These are phyloP conservation scores for Curvularia sp. DNA, from an alignment of 2,329 filamentous ascomycete genomes.

Conservation along the genomic window DNA sequence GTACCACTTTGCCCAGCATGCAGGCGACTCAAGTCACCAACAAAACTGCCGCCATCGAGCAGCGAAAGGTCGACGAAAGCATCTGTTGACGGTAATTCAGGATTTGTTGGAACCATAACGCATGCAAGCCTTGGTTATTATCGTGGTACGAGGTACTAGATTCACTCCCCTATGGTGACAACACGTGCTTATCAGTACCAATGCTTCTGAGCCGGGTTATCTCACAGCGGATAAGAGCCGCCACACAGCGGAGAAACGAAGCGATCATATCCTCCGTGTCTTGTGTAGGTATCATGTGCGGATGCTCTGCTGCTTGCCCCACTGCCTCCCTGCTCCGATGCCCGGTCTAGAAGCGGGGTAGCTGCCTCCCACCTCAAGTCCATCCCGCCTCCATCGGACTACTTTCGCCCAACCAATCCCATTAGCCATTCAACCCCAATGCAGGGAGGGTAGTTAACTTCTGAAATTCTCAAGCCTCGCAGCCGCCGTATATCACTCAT, in stretches of 20 bases:
- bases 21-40: constrained; percentile 36
- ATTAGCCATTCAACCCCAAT: background rate
- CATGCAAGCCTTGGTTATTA: background rate
- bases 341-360: constrained; percentile 16
- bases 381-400: background rate
- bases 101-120: background rate
- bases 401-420: background rate
- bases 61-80: constrained; percentile 37
- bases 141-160: background rate
- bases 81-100: constrained; percentile 23
- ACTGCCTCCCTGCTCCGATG: background rate
- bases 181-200: background rate
- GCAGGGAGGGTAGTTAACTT: background rate
- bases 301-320: constrained; percentile 10
- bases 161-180: background rate
- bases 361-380: constrained; percentile 3
- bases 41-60: constrained; percentile 46
- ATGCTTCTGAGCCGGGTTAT: background rate
- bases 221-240: background rate
- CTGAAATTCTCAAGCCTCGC: background rate
- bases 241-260: background rate
- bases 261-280: background rate
- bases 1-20: constrained; percentile 38
- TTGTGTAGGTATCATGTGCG: background rate
- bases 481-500: background rate